Base-by-base conservation (phyloP, 1,284 basidiomycete species). In the Agaricales sp. region DNA sequence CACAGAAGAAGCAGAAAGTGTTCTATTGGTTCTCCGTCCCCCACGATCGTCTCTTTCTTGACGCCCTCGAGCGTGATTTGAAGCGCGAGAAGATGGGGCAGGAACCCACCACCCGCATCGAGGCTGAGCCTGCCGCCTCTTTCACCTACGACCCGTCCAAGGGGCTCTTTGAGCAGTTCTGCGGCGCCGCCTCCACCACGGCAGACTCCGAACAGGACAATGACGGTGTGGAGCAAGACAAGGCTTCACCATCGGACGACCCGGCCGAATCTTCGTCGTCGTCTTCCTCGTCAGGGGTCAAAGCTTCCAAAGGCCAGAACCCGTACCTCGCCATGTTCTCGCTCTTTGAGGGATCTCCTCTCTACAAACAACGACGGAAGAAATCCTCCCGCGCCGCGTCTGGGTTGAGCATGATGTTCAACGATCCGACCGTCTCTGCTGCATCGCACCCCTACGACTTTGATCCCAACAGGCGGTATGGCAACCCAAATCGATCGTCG, bases 1-100 rank as follows among this genome's bases (percentile, higher is more conserved):
- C 92, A 0, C 92, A 95, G 64, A 96, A 95, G 74, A 94, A 94
- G 69, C 92, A 93, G 69, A 92, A 92, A 62, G 88, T 89, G 19
- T 95, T 94, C 61, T 93, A 89, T 65, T 95, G 92, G 80, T 84
- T 81, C 64, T 83, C 80, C 1, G 92, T 95, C 11, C 91, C 91
- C 2, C 92, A 95, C 55, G 92, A 95, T 65, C 84, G 92, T n/a
- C 81, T 95, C 47, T 94, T 95, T 71, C 79, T 95, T 46, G 92
- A 95, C 61, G 92, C 92, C 21, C 77, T 95, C 37, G 92, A 95
- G 64, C 85, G 92, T 46, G 92, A 95, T 63, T 76, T 94, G 50
- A 94, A 94, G 68, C 78, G 92, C 39, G 91, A 94, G 65, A 94
- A 92, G 67, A 84, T 87, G 70, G 85, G 87, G 0, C 71, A 80